phyloP scores from a whole-genome alignment of 257 asterid species.

The Nicotiana knightiana region DNA sequence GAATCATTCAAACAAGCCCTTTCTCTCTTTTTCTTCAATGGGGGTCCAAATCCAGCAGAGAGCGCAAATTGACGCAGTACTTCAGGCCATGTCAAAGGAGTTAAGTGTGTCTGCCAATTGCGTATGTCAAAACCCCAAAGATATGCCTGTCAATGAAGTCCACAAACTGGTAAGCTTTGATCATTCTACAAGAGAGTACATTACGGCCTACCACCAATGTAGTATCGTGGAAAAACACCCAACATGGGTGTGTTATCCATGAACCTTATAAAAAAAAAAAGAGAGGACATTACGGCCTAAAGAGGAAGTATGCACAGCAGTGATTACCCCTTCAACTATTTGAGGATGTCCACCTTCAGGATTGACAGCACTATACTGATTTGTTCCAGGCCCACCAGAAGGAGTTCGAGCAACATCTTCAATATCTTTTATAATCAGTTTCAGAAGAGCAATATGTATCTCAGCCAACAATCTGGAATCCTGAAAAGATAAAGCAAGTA shows the following conservation, averaged over 20 bases:
- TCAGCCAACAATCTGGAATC: slow-evolving; percentile 92
- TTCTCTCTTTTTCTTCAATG: slow-evolving; percentile 68
- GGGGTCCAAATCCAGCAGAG: slow-evolving; percentile 95
- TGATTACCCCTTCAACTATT: slow-evolving; percentile 92
- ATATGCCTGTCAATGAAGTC: slow-evolving; percentile 59
- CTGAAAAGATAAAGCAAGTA: slow-evolving; percentile 34
- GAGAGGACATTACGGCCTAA: not conserved
- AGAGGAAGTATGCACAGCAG: slow-evolving; percentile 8
- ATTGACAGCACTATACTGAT: slow-evolving; percentile 88
- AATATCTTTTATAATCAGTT: slow-evolving; percentile 81
- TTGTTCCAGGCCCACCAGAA: slow-evolving; percentile 98
- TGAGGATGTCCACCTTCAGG: slow-evolving; percentile 99
- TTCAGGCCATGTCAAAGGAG: slow-evolving; percentile 95
- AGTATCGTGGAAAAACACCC: no score
- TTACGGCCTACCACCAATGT: not conserved
- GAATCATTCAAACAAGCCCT: slow-evolving; percentile 42
- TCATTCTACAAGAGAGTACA: slow-evolving; percentile 3
- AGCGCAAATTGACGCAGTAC: slow-evolving; percentile 87
- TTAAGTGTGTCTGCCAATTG: slow-evolving; percentile 85
- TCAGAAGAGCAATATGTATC: slow-evolving; percentile 69
- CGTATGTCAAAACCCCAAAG: slow-evolving; percentile 94
- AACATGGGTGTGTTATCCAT: no score
- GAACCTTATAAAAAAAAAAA: no score
- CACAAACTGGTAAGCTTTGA: slow-evolving; percentile 9
- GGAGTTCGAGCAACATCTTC: slow-evolving; percentile 96